Evolutionary conservation across 768 basidiomycete genomes (phyloP).

Genomic region (Macrolepiota albuminosa): DNA sequence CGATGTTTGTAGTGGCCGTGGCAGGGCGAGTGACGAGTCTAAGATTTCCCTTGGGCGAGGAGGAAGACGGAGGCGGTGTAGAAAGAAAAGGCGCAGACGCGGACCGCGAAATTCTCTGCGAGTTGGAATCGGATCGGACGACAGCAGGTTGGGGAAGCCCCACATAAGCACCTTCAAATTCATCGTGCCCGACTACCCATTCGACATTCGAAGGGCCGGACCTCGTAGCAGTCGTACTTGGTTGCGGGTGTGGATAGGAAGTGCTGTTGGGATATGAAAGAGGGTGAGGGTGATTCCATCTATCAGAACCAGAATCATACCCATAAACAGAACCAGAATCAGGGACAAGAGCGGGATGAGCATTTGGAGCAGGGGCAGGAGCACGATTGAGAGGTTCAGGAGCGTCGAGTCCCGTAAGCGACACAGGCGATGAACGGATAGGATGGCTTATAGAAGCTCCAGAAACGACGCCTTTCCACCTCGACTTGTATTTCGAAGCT

Average conservation of each 20-base stretch:
- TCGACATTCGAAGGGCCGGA: conserved; percentile 33
- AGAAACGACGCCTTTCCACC: conserved; percentile 15
- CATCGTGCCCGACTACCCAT: conserved; percentile 25
- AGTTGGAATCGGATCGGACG: conserved; percentile 13
- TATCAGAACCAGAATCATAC: background rate
- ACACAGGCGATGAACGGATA: conserved; percentile 27
- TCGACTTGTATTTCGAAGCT: conserved; percentile 3
- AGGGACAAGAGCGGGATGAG: conserved; percentile 8
- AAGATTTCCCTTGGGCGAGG: conserved; percentile 23
- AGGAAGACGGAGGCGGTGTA: conserved; percentile 17
- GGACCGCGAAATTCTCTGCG: conserved; percentile 17
- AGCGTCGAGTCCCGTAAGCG: conserved; percentile 28
- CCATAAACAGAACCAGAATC: background rate
- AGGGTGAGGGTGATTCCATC: background rate
- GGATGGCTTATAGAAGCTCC: conserved; percentile 29
- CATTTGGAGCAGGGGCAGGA: conserved; percentile 10
- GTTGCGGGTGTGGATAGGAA: conserved; percentile 28
- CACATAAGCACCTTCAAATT: background rate
- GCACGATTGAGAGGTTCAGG: conserved; percentile 7
- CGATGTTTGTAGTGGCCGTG: conserved; percentile 11
- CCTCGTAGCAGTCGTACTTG: conserved; percentile 22
- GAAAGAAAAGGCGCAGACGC: conserved; percentile 16
- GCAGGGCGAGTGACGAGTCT: conserved; percentile 26
- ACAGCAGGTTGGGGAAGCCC: conserved; percentile 19
- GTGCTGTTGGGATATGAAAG: background rate